A percentile compares a stretch with the other conserved stretches of the same genome.
These are phyloP conservation scores for Amborella trichopoda DNA, from an alignment of 164 flowering plant genomes.

Conservation along the genomic window DNA sequence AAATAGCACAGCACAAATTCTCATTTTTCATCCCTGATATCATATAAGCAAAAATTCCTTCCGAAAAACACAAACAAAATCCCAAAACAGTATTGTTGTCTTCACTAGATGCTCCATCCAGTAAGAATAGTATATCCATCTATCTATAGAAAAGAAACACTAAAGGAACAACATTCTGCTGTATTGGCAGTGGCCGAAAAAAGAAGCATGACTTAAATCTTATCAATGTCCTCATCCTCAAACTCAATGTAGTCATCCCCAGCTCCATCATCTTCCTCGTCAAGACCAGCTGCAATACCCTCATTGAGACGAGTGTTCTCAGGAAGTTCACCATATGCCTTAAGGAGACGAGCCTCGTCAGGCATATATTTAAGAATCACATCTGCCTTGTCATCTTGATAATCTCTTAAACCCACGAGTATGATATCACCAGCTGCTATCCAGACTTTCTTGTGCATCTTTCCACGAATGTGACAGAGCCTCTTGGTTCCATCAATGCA, in stretches of 20 bases:
- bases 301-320: conserved; percentile 17
- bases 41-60: no score
- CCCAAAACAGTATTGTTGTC: no score
- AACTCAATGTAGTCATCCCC: conserved; percentile 16
- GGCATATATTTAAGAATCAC: conserved; percentile 22
- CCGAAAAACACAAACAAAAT: no score
- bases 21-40: no score
- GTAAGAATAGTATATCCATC: no score
- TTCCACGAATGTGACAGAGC: conserved; percentile 19
- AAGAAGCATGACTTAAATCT: no score
- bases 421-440: conserved; percentile 21
- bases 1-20: no score
- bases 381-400: conserved; percentile 21
- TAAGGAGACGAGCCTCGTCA: conserved; percentile 17
- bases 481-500: conserved; percentile 32
- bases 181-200: no score
- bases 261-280: conserved; percentile 16
- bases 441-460: conserved; percentile 25
- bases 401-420: conserved; percentile 19
- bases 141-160: no score
- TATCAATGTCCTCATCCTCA: conserved; percentile 21
- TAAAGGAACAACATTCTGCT: no score
- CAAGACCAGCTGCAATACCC: conserved; percentile 13
- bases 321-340: conserved; percentile 21
- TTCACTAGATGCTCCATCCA: no score